phyloP scores from a whole-genome alignment of 1,284 basidiomycete genomes.

The Boletellus deceptivus region DNA sequence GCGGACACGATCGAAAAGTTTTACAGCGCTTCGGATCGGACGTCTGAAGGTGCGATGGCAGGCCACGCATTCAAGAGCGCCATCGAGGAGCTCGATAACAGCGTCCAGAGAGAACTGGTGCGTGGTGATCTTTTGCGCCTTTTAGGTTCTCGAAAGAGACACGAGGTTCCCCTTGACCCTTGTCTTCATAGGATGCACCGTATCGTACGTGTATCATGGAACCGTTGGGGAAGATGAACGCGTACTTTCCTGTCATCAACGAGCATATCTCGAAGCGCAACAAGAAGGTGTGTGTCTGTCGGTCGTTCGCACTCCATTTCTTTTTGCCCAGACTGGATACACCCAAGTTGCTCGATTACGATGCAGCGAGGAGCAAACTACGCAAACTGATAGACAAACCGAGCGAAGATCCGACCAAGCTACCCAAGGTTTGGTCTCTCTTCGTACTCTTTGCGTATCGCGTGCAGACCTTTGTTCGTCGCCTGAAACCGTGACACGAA shows the following conservation, averaged over 20 bases:
- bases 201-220: slow-evolving; percentile 95
- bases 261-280: slow-evolving; percentile 93
- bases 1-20: slow-evolving; percentile 94
- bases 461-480: neutral
- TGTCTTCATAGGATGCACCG: slow-evolving; percentile 72
- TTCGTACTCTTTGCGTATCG: neutral
- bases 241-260: slow-evolving; percentile 93
- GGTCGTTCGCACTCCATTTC: neutral
- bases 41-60: slow-evolving; percentile 93
- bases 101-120: slow-evolving; percentile 84
- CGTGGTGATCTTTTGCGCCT: slow-evolving; percentile 1
- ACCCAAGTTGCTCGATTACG: slow-evolving; percentile 88
- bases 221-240: slow-evolving; percentile 93
- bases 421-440: slow-evolving; percentile 65
- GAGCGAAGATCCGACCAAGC: slow-evolving; percentile 87
- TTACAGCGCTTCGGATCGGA: slow-evolving; percentile 82
- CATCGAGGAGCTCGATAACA: slow-evolving; percentile 90
- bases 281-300: slow-evolving; percentile 76
- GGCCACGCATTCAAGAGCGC: slow-evolving; percentile 95
- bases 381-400: slow-evolving; percentile 93
- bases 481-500: neutral
- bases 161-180: neutral
- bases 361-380: slow-evolving; percentile 84
- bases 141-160: neutral
- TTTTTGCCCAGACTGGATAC: neutral